Base-by-base conservation (phyloP, 1,284 basidiomycete species). In the Mrakiaceae sp. region DNA sequence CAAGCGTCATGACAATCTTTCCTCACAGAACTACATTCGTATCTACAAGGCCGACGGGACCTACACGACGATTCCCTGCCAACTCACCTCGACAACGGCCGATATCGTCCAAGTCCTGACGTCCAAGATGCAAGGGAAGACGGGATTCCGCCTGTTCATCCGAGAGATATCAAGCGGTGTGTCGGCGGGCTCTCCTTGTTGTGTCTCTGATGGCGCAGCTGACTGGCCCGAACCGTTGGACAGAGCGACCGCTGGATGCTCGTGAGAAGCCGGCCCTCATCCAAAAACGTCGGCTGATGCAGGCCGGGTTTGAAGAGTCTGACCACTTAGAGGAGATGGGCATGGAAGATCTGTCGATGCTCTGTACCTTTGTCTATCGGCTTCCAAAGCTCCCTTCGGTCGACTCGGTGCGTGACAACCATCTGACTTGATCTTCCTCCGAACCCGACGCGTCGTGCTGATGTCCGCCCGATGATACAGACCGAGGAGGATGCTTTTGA, bases 231-330 rank as follows among this genome's bases (percentile, higher is more conserved):
- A 16, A 43, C 16, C 55, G 65, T 64, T 62, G 8, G 62, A 40
- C 70, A 92, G 93, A 96, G 72, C 86, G 93, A 10, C 80, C 90
- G 52, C 78, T 96, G 63, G 84, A 84, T 5, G 82, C 84, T 12
- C 86, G 84, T 0, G 96, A 99, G 74, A 82, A 84, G 64, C 95
- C 95, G 0, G 85, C 92, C 0, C 83, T 86, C 60, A 89, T 97
- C 67, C 87, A 96, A 56, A 82, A 87, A 58, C 82, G 90, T 58
- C 82, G 93, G 59, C 79, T 98, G 61, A 84, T 90, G 69, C 91
- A 97, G 74, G 91, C 92, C 5, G 96, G 96, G 0, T 97, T 94
- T 72, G 88, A 88, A 54, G 82, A 86, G 44, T 80, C 82, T 8
- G 96, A 99, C 73, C 84, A 86, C 12, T 77, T 91, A 6, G 87